Evolutionary conservation across 2,329 filamentous ascomycete genomes (phyloP), one percentile per base, ranked within the genome.

Genomic region (Aspergillus jensenii): DNA sequence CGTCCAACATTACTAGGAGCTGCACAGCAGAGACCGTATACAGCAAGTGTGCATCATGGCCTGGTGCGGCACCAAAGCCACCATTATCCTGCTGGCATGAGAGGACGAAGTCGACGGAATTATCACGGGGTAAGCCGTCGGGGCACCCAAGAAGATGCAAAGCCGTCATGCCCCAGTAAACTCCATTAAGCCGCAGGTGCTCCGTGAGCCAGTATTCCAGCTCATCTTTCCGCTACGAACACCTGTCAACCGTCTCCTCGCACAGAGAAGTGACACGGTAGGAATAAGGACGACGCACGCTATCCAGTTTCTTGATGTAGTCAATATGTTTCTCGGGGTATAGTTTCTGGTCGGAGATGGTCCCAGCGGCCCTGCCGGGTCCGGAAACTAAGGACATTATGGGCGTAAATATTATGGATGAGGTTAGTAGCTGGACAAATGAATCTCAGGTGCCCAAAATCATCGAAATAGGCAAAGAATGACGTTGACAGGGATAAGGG

Each of bases 191-290:
- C 60, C 95, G 91, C 65, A 99, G 83, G 74, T 99, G 95, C 77
- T 99, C 93, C 14, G 95, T 99, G 72, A 98, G 82, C 90, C 93
- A 97, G 80, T 98, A 99, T 75, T 97, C 92, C 67, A 96, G 87
- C 77, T 97, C 91, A 81, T 98, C 92, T 79, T 90, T 92, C 72
- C 90, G 88, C 86, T 89, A 78, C 67, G 69, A 78, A 77, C 69
- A 70, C 59, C 60, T 62, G 68, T 69, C 68, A 71, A 71, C 63
- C 63, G 64, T 62, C 58, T 60, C 60, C 57, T 55, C 59, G 59
- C 50, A 40, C 56, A 62, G 60, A 61, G 64, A 55, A 60, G 57
- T 60, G 57, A 50, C 50, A 61, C 61, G 64, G 58, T 62, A 59
- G 52, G 56, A 62, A 66, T 61, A 56, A 66, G 62, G 59, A 68